phyloP scores from a whole-genome alignment of 176 grass and related monocot species.

The Aegilops longissima region DNA sequence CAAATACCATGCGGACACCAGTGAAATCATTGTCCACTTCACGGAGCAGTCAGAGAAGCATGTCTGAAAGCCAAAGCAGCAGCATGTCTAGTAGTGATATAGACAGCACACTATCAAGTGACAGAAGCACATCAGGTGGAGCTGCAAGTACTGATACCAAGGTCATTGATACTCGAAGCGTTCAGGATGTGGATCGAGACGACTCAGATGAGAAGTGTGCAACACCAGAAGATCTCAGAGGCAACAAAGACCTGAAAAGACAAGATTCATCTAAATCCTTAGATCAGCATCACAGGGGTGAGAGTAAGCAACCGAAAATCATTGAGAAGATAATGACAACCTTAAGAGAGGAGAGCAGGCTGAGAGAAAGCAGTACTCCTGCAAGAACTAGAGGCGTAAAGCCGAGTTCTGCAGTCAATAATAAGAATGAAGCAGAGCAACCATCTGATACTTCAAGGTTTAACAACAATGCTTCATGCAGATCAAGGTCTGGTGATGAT shows the following conservation, averaged over 20 bases:
- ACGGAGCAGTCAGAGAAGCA: conserved; percentile 46
- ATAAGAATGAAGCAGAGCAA: conserved; percentile 51
- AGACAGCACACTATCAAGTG: conserved; percentile 65
- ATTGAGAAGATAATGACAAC: conserved; percentile 76
- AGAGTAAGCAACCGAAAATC: conserved; percentile 76
- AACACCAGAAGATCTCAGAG: conserved; percentile 42
- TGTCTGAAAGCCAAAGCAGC: conserved; percentile 82
- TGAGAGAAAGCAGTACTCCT: conserved; percentile 71
- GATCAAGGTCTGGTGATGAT: conserved; percentile 54
- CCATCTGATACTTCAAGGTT: conserved; percentile 47
- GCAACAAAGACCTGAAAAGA: conserved; percentile 51
- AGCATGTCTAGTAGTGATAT: conserved; percentile 84
- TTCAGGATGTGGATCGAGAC: conserved; percentile 33
- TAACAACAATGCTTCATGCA: conserved; percentile 28
- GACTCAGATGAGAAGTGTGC: conserved; percentile 25
- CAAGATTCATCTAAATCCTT: conserved; percentile 56
- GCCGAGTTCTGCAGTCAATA: conserved; percentile 33
- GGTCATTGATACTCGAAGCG: conserved; percentile 10
- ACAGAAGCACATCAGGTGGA: conserved; percentile 53
- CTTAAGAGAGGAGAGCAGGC: conserved; percentile 67
- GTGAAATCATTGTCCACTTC: conserved; percentile 52
- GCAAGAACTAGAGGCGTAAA: conserved; percentile 45
- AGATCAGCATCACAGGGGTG: conserved; percentile 51
- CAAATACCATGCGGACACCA: conserved; percentile 34
- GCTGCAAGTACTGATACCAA: conserved; percentile 45